Evolutionary conservation across 2,329 filamentous ascomycete species (phyloP).

Genomic region (Daldinia eschscholtzii): DNA sequence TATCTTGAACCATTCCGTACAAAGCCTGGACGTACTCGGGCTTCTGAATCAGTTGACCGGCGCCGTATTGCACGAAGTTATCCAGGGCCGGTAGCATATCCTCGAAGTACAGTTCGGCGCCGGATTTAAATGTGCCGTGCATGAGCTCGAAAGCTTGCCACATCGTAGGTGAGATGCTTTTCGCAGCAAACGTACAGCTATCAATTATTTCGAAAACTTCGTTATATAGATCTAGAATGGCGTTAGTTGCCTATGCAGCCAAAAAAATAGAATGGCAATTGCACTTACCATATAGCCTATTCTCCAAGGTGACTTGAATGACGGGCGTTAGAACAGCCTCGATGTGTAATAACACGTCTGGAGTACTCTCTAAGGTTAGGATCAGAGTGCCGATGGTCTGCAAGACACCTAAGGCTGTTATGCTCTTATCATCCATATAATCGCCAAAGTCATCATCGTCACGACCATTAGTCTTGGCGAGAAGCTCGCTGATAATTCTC

Average conservation of each 20-base stretch:
- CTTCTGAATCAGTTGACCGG: conserved; percentile 82
- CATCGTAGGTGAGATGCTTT: conserved; percentile 95
- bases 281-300: conserved; percentile 89
- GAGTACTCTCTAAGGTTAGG: conserved; percentile 94
- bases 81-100: conserved; percentile 98
- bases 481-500: conserved; percentile 88
- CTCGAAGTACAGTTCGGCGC: conserved; percentile 95
- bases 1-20: conserved; percentile 93
- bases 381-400: conserved; percentile 99
- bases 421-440: conserved; percentile 97
- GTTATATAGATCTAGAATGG: conserved; percentile 83
- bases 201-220: conserved; percentile 99
- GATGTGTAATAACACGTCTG: conserved; percentile 92
- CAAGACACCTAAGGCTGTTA: conserved; percentile 93
- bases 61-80: conserved; percentile 96
- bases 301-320: conserved; percentile 94
- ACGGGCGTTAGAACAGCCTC: conserved; percentile 98
- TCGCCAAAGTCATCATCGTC: conserved; percentile 86
- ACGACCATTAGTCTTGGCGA: conserved; percentile 86
- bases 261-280: neutral
- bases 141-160: conserved; percentile 98
- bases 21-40: conserved; percentile 89
- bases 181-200: conserved; percentile 98
- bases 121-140: conserved; percentile 95
- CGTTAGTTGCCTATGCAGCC: conserved; percentile 44